Percentiles rank a stretch among this genome's conserved stretches.
Conservation (phyloP, 805 yeast species). For the Tetrapisispora namnaoensis region DNA sequence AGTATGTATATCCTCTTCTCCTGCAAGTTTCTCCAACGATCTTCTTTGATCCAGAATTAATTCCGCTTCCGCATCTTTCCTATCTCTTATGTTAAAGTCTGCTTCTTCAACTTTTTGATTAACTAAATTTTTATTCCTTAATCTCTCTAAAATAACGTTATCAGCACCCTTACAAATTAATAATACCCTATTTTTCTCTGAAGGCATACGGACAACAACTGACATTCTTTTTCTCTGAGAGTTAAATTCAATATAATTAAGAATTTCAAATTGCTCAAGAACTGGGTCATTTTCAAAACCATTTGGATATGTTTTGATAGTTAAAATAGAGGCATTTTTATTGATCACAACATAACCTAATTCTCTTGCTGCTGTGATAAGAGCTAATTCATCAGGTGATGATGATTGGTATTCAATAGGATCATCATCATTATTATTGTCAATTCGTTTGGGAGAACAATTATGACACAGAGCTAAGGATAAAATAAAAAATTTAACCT, state of each 20-base stretch:
- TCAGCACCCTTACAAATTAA: conserved; percentile 94
- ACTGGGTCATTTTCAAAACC: conserved; percentile 62
- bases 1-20: conserved; percentile 20
- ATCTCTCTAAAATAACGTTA: conserved; percentile 69
- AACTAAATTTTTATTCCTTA: conserved; percentile 52
- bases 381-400: conserved; percentile 92
- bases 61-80: conserved; percentile 75
- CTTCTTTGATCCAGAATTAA: conserved; percentile 49
- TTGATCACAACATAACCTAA: conserved; percentile 82
- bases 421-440: conserved; percentile 25
- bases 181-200: conserved; percentile 48
- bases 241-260: conserved; percentile 78
- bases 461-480: conserved; percentile 83
- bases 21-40: conserved; percentile 32
- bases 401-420: conserved; percentile 79
- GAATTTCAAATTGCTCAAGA: conserved; percentile 59
- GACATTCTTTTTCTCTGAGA: conserved; percentile 93
- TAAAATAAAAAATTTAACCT: conserved; percentile 69
- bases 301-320: conserved; percentile 69
- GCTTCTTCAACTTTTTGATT: conserved; percentile 55
- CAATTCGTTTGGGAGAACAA: conserved; percentile 60
- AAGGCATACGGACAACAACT: conserved; percentile 67
- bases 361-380: conserved; percentile 90
- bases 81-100: conserved; percentile 41
- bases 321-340: conserved; percentile 48